Conservation (phyloP, 441 rosid genomes). For the Populus trichocarpa region DNA sequence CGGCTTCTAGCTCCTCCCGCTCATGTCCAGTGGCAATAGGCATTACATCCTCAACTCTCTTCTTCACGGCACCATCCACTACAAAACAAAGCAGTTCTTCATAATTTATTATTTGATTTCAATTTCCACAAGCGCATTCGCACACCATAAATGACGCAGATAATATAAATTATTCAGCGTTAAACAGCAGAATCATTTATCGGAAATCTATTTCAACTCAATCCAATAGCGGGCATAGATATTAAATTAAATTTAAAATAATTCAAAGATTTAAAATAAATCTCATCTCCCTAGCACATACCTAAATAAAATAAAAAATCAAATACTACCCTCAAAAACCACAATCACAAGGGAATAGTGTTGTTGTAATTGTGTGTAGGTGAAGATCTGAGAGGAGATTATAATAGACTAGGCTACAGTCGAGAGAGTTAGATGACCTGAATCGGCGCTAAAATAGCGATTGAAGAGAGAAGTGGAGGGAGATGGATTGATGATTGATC, state of each 20-base stretch:
- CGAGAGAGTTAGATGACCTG: slow-evolving; percentile 40
- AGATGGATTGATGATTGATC: slow-evolving; percentile 33
- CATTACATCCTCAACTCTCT: slow-evolving; percentile 73
- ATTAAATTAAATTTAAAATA: background rate
- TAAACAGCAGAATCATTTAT: no score
- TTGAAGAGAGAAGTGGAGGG: slow-evolving; percentile 28
- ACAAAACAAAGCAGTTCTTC: slow-evolving; percentile 20
- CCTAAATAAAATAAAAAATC: background rate
- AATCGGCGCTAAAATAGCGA: slow-evolving; percentile 49
- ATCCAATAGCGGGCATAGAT: background rate
- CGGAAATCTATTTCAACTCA: background rate
- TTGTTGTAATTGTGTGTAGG: background rate
- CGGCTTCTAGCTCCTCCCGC: slow-evolving; percentile 82
- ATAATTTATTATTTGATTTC: background rate
- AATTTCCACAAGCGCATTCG: background rate
- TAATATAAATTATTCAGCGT: background rate
- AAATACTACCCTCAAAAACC: background rate
- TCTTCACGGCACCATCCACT: slow-evolving; percentile 49
- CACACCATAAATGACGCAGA: background rate
- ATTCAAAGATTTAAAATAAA: background rate
- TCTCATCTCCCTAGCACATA: background rate
- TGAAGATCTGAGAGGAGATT: slow-evolving; percentile 18
- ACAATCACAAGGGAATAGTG: background rate
- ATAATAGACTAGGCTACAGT: background rate
- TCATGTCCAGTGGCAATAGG: slow-evolving; percentile 98